These are phyloP conservation scores for Yamadazyma tumulicola DNA, from an alignment of 805 yeast species.

Conservation along the genomic window DNA sequence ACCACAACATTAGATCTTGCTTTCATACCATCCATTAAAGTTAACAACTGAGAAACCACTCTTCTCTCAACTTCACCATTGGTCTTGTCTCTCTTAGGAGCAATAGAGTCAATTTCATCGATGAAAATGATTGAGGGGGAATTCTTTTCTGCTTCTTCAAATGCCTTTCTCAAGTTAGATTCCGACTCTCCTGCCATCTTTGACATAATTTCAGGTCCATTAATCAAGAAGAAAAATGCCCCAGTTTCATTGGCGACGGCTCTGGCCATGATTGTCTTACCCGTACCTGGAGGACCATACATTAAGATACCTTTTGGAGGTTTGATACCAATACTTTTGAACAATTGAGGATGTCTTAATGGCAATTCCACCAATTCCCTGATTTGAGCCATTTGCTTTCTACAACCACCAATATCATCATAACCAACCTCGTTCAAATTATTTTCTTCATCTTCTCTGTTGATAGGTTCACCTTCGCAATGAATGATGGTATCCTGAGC, in stretches of 20 bases:
- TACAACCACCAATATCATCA: conserved; percentile 98
- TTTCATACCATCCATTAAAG: conserved; percentile 99
- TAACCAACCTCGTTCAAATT: conserved; percentile 96
- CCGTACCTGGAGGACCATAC: conserved; percentile 99
- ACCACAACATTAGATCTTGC: conserved; percentile 98
- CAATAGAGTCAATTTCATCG: conserved; percentile 98
- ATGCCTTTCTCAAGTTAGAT: conserved; percentile 94
- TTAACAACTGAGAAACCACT: conserved; percentile 95
- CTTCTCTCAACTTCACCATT: conserved; percentile 99
- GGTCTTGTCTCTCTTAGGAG: conserved; percentile 99
- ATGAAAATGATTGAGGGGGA: conserved; percentile 97
- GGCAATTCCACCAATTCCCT: conserved; percentile 98
- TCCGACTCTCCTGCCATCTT: conserved; percentile 99
- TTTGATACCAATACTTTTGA: conserved; percentile 96
- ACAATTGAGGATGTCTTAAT: conserved; percentile 95
- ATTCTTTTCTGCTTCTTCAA: conserved; percentile 98
- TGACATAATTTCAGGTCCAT: conserved; percentile 99
- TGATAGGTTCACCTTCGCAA: conserved; percentile 98
- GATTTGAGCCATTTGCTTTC: conserved; percentile 99
- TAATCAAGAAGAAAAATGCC: conserved; percentile 95
- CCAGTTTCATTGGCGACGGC: conserved; percentile 99
- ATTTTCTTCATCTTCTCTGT: conserved; percentile 96
- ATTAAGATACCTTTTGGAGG: conserved; percentile 97
- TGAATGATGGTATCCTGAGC: conserved; percentile 98
- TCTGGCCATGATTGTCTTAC: conserved; percentile 98